Evolutionary conservation across 2,329 filamentous ascomycete species (phyloP).

Genomic region (Diatrype stigma): DNA sequence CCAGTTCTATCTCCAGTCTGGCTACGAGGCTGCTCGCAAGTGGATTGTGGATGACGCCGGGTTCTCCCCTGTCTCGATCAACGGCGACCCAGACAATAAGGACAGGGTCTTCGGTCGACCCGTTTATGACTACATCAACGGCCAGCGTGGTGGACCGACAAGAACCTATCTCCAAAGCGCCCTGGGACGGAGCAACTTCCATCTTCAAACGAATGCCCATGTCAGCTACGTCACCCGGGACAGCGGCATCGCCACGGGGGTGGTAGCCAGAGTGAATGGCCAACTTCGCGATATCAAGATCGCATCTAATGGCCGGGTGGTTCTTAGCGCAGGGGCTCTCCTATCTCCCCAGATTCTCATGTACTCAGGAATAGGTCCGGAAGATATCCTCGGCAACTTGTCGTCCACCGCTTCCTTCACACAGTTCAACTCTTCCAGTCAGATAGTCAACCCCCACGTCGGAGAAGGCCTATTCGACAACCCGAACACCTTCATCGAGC

Average conservation of each 20-base stretch:
- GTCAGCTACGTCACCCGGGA: constrained; percentile 41
- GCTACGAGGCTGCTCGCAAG: constrained; percentile 40
- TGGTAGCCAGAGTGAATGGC: constrained; percentile 33
- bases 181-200: constrained; percentile 36
- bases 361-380: constrained; percentile 34
- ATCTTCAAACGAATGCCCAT: constrained; percentile 37
- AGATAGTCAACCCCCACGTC: constrained; percentile 46
- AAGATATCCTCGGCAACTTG: constrained; percentile 16
- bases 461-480: constrained; percentile 52
- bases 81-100: constrained; percentile 41
- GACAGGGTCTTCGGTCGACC: constrained; percentile 44
- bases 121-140: constrained; percentile 43
- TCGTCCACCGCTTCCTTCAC: constrained; percentile 14
- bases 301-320: constrained; percentile 20
- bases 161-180: constrained; percentile 47
- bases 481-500: constrained; percentile 50
- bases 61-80: constrained; percentile 44
- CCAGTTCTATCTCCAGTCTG: constrained; percentile 42
- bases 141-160: constrained; percentile 45
- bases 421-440: constrained; percentile 27
- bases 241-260: constrained; percentile 35
- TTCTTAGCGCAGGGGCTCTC: constrained; percentile 34
- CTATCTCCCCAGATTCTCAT: constrained; percentile 31
- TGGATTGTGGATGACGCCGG: constrained; percentile 48
- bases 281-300: constrained; percentile 27